A percentile compares a stretch with the other conserved stretches of the same genome.
phyloP scores from a whole-genome alignment of 164 flowering plant species.

The Vitis vinifera region ASM3070453v1 NC_081805.1:3565001-3565500 shows the following conservation, averaged over 20 bases:
- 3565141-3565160: constrained; percentile 53
- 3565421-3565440: constrained; percentile 73
- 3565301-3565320: constrained; percentile 87
- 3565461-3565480: constrained; percentile 71
- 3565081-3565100: constrained; percentile 35
- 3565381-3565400: constrained; percentile 65
- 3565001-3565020: constrained; percentile 52
- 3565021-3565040: constrained; percentile 55
- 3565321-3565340: constrained; percentile 65
- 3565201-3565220: constrained; percentile 56
- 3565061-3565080: constrained; percentile 8
- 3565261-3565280: constrained; percentile 58
- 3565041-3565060: constrained; percentile 43
- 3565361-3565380: constrained; percentile 79
- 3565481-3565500: constrained; percentile 64
- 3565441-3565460: constrained; percentile 67
- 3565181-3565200: constrained; percentile 61
- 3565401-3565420: constrained; percentile 75
- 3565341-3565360: constrained; percentile 70
- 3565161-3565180: constrained; percentile 40
- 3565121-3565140: constrained; percentile 38
- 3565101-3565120: constrained; percentile 44
- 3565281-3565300: constrained; percentile 79
- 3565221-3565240: constrained; percentile 70
- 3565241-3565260: constrained; percentile 67